Base-by-base conservation (phyloP, 192 early-diverging fungal species). In the Pilaira anomala region DNA sequence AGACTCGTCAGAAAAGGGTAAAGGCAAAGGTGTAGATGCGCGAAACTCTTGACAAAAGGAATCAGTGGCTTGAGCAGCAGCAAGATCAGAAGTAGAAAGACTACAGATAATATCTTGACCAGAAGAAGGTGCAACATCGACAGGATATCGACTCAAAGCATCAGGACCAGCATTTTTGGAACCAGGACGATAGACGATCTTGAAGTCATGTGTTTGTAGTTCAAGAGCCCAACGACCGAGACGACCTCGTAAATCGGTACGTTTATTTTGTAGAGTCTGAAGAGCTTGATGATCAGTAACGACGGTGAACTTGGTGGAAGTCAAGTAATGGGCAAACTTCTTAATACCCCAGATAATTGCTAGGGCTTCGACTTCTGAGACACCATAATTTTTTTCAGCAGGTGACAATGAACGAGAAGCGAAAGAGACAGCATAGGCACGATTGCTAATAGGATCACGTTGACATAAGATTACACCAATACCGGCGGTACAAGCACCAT, bases 61-160 rank as follows among this genome's bases (percentile, higher is more conserved):
- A 21, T 56, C 54, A 36, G 29, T 3, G 4, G 14, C 33, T 40
- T 56, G 33, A 3, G 33, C 33, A 3, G 54, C 7, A 7, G 33
- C 29, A 0, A 56, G 33, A 33, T 56, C 54, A 4, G 54, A 16
- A 19, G 33, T 7, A 18, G 33, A 33, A 0, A 56, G 8, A 19
- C 33, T n/a, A 3, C n/a, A 19, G 54, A 39, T 56, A 45, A n/a
- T 16, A 45, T 3, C 3, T 7, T 24, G 13, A 51, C 21, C 49
- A 24, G 49, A 51, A 22, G 49, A 8, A 24, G 49, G 49, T 3
- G 2, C 21, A 3, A 18, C 9, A 3, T 18, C 11, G 3, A 51
- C 49, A 2, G 54, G 54, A n/a, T 56, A 56, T 29, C 54, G 36
- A 18, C 54, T 56, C 14, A 56, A 33, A 21, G 54, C 54, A 56